Percentiles rank a stretch among this genome's conserved stretches.
These are phyloP conservation scores for Penicillium frequentans DNA, from an alignment of 2,329 filamentous ascomycete genomes.

Conservation along the genomic window DNA sequence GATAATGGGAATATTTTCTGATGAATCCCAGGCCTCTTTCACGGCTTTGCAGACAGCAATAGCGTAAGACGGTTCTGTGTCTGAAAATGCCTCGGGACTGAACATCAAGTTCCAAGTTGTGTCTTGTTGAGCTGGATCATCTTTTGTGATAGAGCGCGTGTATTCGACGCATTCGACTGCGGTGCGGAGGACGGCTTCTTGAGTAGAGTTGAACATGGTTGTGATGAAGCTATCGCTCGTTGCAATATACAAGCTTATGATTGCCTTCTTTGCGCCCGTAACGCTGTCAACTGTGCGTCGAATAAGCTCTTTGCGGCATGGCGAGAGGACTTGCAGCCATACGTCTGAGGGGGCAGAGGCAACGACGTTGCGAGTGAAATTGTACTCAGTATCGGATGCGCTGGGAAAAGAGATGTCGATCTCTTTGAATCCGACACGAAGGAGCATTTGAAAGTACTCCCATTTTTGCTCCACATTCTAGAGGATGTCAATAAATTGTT, in stretches of 20 bases:
- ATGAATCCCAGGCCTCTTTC: conserved; percentile 88
- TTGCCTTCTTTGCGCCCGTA: conserved; percentile 85
- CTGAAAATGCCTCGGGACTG: conserved; percentile 71
- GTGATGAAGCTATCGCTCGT: conserved; percentile 93
- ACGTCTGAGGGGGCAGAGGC: conserved; percentile 85
- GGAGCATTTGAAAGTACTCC: conserved; percentile 91
- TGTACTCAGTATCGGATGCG: conserved; percentile 91
- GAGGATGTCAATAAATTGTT: conserved; percentile 24
- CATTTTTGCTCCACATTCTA: conserved; percentile 94
- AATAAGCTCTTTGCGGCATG: conserved; percentile 90
- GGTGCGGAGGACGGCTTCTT: conserved; percentile 78
- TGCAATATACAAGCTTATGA: conserved; percentile 93
- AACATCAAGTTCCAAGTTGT: conserved; percentile 58
- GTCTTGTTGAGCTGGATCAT: conserved; percentile 56
- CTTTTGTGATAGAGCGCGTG: conserved; percentile 86
- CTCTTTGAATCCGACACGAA: conserved; percentile 92
- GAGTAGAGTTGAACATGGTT: conserved; percentile 81
- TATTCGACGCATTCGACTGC: conserved; percentile 84
- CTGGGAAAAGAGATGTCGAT: conserved; percentile 96
- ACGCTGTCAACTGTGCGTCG: conserved; percentile 84
- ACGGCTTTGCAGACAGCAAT: conserved; percentile 86
- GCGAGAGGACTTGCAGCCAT: conserved; percentile 86
- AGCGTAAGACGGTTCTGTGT: conserved; percentile 80
- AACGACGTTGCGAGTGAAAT: conserved; percentile 85
- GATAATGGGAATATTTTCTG: conserved; percentile 77